These are phyloP conservation scores for Solanum dulcamara DNA, from an alignment of 257 asterid species.

Conservation along the genomic window DNA sequence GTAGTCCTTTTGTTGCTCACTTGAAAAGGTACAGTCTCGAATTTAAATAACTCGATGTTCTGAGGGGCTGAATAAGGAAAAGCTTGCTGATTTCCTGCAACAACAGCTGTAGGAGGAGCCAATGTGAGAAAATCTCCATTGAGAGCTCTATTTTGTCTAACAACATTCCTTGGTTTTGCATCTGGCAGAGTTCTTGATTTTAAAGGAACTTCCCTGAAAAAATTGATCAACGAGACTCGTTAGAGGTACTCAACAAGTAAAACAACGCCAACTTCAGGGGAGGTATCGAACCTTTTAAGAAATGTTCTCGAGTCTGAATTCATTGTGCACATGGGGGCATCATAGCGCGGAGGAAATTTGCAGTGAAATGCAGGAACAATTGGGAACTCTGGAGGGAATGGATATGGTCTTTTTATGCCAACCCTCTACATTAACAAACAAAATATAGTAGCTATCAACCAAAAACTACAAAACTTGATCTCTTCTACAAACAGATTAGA, in stretches of 20 bases:
- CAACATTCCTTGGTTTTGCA: conserved; percentile 6
- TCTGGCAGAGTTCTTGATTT: conserved; percentile 24
- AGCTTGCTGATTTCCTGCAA: conserved; percentile 8
- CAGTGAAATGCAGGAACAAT: conserved; percentile 21
- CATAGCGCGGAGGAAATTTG: conserved; percentile 7
- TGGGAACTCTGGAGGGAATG: conserved; percentile 34
- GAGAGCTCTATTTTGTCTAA: conserved; percentile 19
- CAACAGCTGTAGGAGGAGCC: conserved; percentile 54
- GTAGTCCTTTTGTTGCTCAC: conserved; percentile 13
- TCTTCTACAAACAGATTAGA: neutral
- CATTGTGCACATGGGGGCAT: conserved; percentile 10
- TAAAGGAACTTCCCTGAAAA: conserved; percentile 40
- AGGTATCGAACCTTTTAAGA: conserved; percentile 27
- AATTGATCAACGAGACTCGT: neutral
- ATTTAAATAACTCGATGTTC: conserved; percentile 8
- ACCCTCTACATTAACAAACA: conserved; percentile 28
- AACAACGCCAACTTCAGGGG: neutral
- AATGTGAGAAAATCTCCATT: conserved; percentile 60
- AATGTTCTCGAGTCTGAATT: conserved; percentile 22
- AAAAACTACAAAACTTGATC: neutral
- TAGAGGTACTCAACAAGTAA: neutral
- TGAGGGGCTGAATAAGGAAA: conserved; percentile 5
- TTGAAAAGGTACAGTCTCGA: conserved; percentile 20
- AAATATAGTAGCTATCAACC: conserved; percentile 2
- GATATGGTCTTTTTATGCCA: conserved; percentile 51